phyloP scores from a whole-genome alignment of 768 basidiomycete genomes.

The Amyloporia xantha region DNA sequence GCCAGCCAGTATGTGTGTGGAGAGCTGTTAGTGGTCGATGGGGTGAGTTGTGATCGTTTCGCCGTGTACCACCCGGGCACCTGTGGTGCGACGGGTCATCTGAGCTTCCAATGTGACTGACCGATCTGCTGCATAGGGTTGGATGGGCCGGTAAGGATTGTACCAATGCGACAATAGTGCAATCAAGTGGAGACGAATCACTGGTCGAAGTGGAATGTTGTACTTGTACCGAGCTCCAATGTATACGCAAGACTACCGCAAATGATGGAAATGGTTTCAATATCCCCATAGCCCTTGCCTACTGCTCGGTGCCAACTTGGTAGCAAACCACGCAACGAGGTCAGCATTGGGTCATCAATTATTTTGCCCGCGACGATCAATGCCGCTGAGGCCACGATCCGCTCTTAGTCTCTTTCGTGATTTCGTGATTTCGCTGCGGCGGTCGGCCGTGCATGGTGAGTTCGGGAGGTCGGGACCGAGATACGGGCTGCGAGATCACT shows the following conservation, averaged over 20 bases:
- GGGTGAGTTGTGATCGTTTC: slow-evolving; percentile 36
- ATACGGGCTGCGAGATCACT: neutral
- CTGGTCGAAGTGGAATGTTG: neutral
- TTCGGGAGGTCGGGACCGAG: slow-evolving; percentile 3
- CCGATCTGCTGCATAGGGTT: slow-evolving; percentile 8
- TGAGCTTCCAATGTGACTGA: neutral
- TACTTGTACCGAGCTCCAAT: neutral
- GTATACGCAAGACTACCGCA: too few species aligned
- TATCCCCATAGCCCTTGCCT: too few species aligned
- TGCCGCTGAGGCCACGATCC: neutral
- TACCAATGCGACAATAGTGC: neutral
- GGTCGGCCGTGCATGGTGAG: neutral
- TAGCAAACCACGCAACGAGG: neutral
- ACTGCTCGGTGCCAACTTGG: too few species aligned
- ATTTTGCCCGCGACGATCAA: neutral
- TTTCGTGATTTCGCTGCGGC: neutral
- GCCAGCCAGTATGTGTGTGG: slow-evolving; percentile 67
- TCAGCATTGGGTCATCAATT: neutral
- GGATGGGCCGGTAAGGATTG: slow-evolving; percentile 17
- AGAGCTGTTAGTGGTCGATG: slow-evolving; percentile 61
- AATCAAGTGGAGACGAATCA: neutral
- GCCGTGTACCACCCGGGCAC: neutral
- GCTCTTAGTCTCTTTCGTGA: too few species aligned
- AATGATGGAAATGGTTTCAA: too few species aligned
- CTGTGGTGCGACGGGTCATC: neutral